A percentile compares a stretch with the other conserved stretches of the same genome.
These are phyloP conservation scores for Yamadazyma songkhlaensis DNA, from an alignment of 1,139 yeast genomes.

Conservation along the genomic window DNA sequence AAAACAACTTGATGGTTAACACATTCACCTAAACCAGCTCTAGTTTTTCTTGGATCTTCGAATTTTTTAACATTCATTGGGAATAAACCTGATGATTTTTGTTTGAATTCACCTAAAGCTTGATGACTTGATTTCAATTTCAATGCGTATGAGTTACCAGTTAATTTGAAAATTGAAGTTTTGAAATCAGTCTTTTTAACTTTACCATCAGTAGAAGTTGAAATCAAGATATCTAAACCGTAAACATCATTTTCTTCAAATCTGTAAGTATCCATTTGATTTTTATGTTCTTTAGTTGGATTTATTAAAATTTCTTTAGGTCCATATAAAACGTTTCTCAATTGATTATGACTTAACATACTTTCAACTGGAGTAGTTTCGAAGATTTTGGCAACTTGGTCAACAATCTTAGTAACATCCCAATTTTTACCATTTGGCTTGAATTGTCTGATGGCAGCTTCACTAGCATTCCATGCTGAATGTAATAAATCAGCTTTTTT, in stretches of 20 bases:
- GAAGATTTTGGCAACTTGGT: constrained; percentile 58
- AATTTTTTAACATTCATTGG: constrained; percentile 69
- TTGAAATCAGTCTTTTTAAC: constrained; percentile 58
- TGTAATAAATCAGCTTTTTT: constrained; percentile 64
- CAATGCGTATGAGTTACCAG: constrained; percentile 66
- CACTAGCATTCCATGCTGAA: constrained; percentile 76
- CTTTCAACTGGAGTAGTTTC: constrained; percentile 69
- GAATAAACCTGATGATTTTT: constrained; percentile 62
- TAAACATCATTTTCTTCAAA: constrained; percentile 78
- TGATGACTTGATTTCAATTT: constrained; percentile 73
- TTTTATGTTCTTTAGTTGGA: constrained; percentile 68
- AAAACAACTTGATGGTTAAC: constrained; percentile 64
- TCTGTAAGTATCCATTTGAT: constrained; percentile 59
- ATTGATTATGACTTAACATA: constrained; percentile 75
- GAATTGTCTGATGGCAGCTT: constrained; percentile 73
- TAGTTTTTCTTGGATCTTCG: constrained; percentile 68
- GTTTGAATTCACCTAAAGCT: constrained; percentile 61
- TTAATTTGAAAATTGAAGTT: constrained; percentile 72
- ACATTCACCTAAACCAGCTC: constrained; percentile 77
- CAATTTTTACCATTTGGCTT: constrained; percentile 70
- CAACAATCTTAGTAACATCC: constrained; percentile 73
- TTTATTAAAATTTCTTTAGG: constrained; percentile 75
- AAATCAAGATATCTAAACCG: constrained; percentile 70
- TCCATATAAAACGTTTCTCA: constrained; percentile 68
- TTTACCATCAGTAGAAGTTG: constrained; percentile 69